Percentiles rank a stretch among this genome's conserved stretches.
These are phyloP conservation scores for Hordeum pubiflorum DNA, from an alignment of 202 grass and related monocot genomes.

Conservation along the genomic window DNA sequence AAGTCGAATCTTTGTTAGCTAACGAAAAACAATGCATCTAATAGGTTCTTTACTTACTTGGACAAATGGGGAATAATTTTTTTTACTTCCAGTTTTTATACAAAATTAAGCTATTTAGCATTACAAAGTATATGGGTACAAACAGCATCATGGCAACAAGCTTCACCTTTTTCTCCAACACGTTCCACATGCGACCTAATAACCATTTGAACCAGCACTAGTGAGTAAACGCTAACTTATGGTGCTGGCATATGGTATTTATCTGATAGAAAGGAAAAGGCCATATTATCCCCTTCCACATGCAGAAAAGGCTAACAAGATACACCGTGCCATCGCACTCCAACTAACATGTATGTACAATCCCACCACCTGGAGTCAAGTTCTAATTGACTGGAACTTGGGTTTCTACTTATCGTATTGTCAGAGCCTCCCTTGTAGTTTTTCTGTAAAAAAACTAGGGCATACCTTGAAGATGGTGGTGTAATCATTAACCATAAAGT, in stretches of 20 bases:
- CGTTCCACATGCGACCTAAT: background rate
- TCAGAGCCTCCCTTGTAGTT: background rate
- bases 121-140: background rate
- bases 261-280: background rate
- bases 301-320: background rate
- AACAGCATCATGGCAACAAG: background rate
- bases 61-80: background rate
- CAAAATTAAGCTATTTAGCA: background rate
- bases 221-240: background rate
- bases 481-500: background rate
- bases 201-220: background rate
- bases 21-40: conserved; percentile 13
- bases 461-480: background rate
- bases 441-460: background rate
- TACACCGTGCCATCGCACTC: background rate
- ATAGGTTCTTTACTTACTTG: too few species aligned
- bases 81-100: background rate
- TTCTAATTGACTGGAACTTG: background rate
- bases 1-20: background rate
- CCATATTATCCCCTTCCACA: background rate
- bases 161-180: background rate
- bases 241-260: background rate
- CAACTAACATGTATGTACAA: background rate
- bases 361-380: background rate
- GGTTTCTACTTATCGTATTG: background rate